phyloP scores from a whole-genome alignment of 1,284 basidiomycete genomes.

The Acaromyces ingoldii region DNA sequence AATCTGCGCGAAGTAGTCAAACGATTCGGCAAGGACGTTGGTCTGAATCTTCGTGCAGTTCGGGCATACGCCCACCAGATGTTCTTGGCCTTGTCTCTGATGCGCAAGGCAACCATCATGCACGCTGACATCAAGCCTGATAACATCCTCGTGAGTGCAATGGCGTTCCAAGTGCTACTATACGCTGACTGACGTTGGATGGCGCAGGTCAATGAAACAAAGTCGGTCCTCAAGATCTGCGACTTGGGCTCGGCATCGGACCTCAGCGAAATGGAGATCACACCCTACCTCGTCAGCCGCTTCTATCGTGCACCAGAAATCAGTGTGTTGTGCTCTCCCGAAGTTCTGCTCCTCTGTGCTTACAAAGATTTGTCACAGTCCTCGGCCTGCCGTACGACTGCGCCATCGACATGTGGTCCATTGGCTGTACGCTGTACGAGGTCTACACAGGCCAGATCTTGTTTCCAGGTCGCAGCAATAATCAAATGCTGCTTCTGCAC shows the following conservation, averaged over 20 bases:
- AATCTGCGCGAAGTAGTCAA: constrained; percentile 97
- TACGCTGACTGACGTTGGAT: background rate
- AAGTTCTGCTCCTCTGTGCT: constrained; percentile 4
- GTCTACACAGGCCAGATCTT: constrained; percentile 97
- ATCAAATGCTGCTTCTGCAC: constrained; percentile 78
- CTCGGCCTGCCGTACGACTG: constrained; percentile 91
- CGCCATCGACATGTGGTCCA: constrained; percentile 91
- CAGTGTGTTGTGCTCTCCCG: constrained; percentile 60
- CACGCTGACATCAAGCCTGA: constrained; percentile 78
- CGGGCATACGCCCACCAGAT: constrained; percentile 94
- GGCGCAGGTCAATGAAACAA: constrained; percentile 79
- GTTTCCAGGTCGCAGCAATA: constrained; percentile 92
- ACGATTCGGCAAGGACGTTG: constrained; percentile 97
- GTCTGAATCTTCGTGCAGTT: constrained; percentile 92
- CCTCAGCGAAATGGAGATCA: constrained; percentile 89
- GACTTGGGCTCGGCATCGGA: constrained; percentile 95
- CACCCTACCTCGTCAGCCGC: constrained; percentile 92
- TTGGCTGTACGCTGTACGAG: constrained; percentile 96
- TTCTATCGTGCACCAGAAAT: constrained; percentile 99
- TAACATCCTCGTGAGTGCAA: constrained; percentile 34
- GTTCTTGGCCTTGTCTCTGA: constrained; percentile 76
- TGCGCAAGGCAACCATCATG: constrained; percentile 86
- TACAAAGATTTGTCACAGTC: constrained; percentile 58
- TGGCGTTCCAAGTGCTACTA: background rate
- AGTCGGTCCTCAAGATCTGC: constrained; percentile 88